Base-by-base conservation (phyloP, 331 rosid species). In the Cydonia oblonga region DNA sequence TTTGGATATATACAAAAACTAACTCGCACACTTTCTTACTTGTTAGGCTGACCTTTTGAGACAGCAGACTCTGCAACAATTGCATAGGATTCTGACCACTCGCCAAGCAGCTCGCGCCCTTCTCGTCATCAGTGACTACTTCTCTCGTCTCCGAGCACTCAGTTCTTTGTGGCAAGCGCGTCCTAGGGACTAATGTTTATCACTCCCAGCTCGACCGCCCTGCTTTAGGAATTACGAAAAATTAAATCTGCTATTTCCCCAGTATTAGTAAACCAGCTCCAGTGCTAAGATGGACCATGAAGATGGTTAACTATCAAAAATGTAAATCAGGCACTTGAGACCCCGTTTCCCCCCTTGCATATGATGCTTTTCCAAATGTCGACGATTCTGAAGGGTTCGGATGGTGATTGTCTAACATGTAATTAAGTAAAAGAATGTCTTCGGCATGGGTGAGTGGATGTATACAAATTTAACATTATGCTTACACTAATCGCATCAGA, bases 151-250 rank as follows among this genome's bases (percentile, higher is more conserved):
- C 23, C 79, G 90, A 73, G 91, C 96, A 10, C 90, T 91, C 33
- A 81, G 92, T 78, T 89, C 96, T 5, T 78, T 91, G 38, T 91
- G 97, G 97, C 70, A 86, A 78, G 96, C 96, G 3, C 91, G 93
- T 22, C 96, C 89, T 14, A 86, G 81, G 67, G 74, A 76, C 29
- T 79, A 53, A 69, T 71, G 38, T 69, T 25, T 8, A 8, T 15
- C 51, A 3, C 20, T 22, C 40, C 25, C 49, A 7, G 3, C 65
- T 46, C 16, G 11, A 42, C 65, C 19, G 3, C 12, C 40, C 13
- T 22, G 62, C 66, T 25, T 11, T 44, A 38, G 66, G 58, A 77
- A 70, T n/a, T 57, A 30, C 13, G 20, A 44, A 8, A 13, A 26
- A 7, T 8, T 7, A n/a, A n/a, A 29, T 82, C 20, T 64, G 75